phyloP scores from a whole-genome alignment of 75 land plant genomes.

The Pinus taeda region DNA sequence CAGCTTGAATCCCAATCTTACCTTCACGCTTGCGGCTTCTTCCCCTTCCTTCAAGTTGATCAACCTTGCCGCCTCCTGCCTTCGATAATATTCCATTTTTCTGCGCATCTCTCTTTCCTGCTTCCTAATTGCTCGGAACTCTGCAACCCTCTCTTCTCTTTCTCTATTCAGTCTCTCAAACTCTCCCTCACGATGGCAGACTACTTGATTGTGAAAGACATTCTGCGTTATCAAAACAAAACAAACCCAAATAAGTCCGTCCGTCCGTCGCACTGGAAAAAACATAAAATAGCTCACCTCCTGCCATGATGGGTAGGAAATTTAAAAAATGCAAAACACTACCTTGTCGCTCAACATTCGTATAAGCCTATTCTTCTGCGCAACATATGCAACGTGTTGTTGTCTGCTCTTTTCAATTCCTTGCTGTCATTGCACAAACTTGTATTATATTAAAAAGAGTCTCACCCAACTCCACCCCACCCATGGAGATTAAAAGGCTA shows the following conservation, averaged over 20 bases:
- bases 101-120: conserved; percentile 61
- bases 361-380: conserved; percentile 71
- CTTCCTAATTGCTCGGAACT: conserved; percentile 27
- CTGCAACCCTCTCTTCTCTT: conserved; percentile 64
- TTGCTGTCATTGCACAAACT: conserved; percentile 40
- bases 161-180: conserved; percentile 46
- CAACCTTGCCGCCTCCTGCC: conserved; percentile 65
- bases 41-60: conserved; percentile 79
- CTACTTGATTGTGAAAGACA: conserved; percentile 61
- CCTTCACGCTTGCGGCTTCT: conserved; percentile 88
- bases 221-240: conserved; percentile 25
- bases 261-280: too few relatives aligned
- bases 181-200: conserved; percentile 59
- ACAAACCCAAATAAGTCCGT: background rate
- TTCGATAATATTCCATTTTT: conserved; percentile 62
- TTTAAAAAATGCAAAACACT: conserved; percentile 3
- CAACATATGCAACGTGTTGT: conserved; percentile 78
- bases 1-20: conserved; percentile 13
- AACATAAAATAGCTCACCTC: background rate
- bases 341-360: conserved; percentile 84
- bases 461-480: too few relatives aligned
- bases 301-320: background rate
- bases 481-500: too few relatives aligned
- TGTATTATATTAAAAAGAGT: background rate
- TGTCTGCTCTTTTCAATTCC: conserved; percentile 79